Evolutionary conservation across 2,329 filamentous ascomycete genomes (phyloP).

Genomic region (Diaporthe humulicola): DNA sequence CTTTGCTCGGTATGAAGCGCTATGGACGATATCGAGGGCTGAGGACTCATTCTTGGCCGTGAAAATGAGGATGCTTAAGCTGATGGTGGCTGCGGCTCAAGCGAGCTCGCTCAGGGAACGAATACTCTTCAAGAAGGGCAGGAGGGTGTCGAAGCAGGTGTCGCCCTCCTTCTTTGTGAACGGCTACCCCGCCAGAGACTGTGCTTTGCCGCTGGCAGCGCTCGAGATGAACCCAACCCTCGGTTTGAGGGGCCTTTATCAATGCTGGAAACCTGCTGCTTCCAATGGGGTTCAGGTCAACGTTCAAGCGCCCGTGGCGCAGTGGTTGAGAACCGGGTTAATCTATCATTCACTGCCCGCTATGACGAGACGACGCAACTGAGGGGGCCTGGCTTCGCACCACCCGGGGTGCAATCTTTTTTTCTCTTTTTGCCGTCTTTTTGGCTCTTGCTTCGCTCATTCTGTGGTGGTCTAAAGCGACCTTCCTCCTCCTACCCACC

Average conservation of each 20-base stretch:
- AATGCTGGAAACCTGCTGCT: background rate
- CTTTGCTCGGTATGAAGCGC: background rate
- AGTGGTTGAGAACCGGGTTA: constrained; percentile 21
- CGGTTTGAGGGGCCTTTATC: background rate
- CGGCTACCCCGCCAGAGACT: background rate
- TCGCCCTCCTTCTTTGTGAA: background rate
- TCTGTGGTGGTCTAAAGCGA: too few species aligned
- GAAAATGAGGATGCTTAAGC: background rate
- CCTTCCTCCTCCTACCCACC: too few species aligned
- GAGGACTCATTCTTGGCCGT: background rate
- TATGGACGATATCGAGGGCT: background rate
- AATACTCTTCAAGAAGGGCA: background rate
- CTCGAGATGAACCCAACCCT: background rate
- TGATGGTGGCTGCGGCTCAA: background rate
- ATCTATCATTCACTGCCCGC: constrained; percentile 8
- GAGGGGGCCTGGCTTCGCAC: constrained; percentile 12
- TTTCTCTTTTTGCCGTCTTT: background rate
- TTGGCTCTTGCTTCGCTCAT: background rate
- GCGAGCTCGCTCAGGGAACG: background rate
- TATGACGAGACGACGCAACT: constrained; percentile 22
- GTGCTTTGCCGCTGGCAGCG: background rate
- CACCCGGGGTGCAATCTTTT: constrained; percentile 17
- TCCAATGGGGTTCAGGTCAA: background rate
- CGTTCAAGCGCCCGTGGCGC: constrained; percentile 23
- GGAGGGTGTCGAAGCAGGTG: background rate